A percentile compares a stretch with the other conserved stretches of the same genome.
Evolutionary conservation across 2,329 filamentous ascomycete genomes (phyloP).

Genomic region (Periconia sp.): DNA sequence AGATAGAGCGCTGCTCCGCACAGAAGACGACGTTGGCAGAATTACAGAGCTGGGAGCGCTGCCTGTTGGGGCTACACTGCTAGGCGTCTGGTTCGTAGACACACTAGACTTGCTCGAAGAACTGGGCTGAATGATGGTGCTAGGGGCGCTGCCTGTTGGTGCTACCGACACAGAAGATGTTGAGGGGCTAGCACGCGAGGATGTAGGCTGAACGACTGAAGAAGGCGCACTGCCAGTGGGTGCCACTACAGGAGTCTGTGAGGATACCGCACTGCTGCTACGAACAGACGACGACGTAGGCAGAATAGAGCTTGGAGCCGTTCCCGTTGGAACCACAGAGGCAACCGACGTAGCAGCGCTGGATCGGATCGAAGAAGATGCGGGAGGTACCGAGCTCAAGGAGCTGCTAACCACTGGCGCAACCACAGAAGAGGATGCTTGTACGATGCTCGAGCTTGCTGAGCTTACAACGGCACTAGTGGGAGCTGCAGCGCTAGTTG

Average conservation of each 20-base stretch:
- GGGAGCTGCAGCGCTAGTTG: no score
- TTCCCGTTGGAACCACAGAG: not conserved
- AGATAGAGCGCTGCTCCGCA: not conserved
- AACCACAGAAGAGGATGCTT: not conserved
- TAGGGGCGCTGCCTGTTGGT: conserved; percentile 1
- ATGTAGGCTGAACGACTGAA: conserved; percentile 7
- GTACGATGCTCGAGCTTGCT: conserved; percentile 2
- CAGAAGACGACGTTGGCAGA: not conserved
- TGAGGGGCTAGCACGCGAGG: not conserved
- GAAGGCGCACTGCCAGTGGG: conserved; percentile 9
- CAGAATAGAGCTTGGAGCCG: conserved; percentile 2
- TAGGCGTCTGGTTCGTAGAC: not conserved
- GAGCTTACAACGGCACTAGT: not conserved
- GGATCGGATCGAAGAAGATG: not conserved
- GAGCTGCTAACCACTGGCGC: not conserved
- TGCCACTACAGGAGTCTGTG: not conserved
- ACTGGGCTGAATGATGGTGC: not conserved
- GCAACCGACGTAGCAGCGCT: not conserved
- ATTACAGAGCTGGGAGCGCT: conserved; percentile 2
- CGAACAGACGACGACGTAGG: not conserved
- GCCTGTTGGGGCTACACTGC: conserved; percentile 3
- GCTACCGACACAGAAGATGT: not conserved
- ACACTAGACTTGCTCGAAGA: not conserved
- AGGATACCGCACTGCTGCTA: not conserved
- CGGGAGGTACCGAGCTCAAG: not conserved